Evolutionary conservation across 768 basidiomycete genomes (phyloP), one percentile per base, ranked within the genome.

Genomic region (Mycena polygramma): DNA sequence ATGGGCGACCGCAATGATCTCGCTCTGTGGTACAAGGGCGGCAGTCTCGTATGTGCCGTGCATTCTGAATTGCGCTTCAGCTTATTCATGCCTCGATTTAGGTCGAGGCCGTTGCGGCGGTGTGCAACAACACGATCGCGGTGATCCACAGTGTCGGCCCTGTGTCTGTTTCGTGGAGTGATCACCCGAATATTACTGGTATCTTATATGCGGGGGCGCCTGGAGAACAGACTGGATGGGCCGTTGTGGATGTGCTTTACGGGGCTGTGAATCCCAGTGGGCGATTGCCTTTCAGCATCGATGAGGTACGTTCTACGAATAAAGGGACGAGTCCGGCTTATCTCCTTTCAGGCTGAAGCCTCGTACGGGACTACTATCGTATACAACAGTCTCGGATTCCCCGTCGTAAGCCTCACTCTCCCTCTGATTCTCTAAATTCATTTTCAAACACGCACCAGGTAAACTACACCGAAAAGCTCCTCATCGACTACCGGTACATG

Each of bases 121-220:
- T 89, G 1, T 91, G 91, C 80, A 88, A 83, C 73, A 94, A 94
- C 78, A 94, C 93, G 9, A 86, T 96, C 65, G 95, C 94, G 35
- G 88, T 96, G n/a, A 82, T 92, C 4, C 91, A 95, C 78, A 89
- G 89, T 14, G 92, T 94, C 45, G 94, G 94, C 4, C 91, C 92
- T 0, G 86, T 93, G 4, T 76, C 87, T 19, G 86, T 95, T 77
- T 77, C 83, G 9, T 96, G 94, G 94, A 91, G 90, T 46, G 84
- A 86, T 20, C 88, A 96, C 69, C 90, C 93, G 7, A 96, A 96
- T 69, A 86, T 91, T 73, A 90, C 90, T 8, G 89, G 82, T 8
- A 69, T 90, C 19, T 20, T 67, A 0, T 67, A 59, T n/a, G 58
- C 57, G 0, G 66, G 66, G 3, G 70, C 70, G 24, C 79, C 82